These are phyloP conservation scores for Pouteria glomerata DNA, from an alignment of 148 eudicot genomes.

Conservation along the genomic window DNA sequence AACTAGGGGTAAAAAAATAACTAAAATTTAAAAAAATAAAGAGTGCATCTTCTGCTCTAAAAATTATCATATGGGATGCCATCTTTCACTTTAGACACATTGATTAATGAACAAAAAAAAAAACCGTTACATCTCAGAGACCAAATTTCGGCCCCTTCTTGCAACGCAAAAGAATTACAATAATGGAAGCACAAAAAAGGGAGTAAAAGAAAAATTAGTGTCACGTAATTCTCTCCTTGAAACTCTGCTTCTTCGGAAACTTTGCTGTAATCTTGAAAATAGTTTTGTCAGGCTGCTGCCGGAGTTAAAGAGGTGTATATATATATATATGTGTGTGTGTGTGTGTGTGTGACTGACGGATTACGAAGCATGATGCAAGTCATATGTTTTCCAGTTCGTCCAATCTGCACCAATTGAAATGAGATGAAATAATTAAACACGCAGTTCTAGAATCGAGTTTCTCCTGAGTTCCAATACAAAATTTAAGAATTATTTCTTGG, in stretches of 20 bases:
- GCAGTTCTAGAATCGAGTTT: neutral
- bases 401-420: slow-evolving; percentile 7
- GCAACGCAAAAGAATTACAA: neutral
- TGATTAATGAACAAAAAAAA: slow-evolving; percentile 15
- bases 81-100: no score
- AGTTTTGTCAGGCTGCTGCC: neutral
- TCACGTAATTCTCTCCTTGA: no score
- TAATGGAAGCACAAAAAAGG: neutral
- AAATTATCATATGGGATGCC: no score
- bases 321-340: no score
- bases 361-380: slow-evolving; percentile 5
- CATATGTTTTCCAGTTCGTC: neutral
- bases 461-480: neutral
- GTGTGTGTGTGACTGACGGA: no score
- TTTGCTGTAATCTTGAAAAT: neutral
- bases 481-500: neutral
- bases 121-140: neutral
- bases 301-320: neutral
- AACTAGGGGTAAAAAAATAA: no score
- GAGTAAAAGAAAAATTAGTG: neutral
- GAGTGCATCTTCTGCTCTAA: no score
- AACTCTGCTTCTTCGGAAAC: neutral
- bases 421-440: neutral
- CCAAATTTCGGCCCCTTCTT: neutral
- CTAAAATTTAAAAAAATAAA: no score